phyloP scores from a whole-genome alignment of 2,329 filamentous ascomycete species.

The Camillea tinctor region DNA sequence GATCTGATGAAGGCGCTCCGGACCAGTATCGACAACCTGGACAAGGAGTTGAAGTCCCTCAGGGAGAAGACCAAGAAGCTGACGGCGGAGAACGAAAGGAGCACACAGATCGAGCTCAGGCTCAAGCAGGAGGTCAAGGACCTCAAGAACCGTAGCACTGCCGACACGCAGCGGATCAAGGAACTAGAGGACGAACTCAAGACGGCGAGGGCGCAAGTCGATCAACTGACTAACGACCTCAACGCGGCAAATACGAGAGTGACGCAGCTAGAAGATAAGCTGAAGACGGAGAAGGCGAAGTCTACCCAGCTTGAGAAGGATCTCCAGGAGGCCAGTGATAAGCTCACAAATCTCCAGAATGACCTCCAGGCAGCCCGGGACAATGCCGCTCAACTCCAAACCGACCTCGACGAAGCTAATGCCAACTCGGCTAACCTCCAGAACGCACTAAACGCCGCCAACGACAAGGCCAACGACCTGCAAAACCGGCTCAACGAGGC shows the following conservation, averaged over 20 bases:
- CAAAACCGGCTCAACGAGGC: neutral
- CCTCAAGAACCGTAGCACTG: neutral
- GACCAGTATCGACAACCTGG: neutral
- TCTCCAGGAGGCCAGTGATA: too few relatives aligned
- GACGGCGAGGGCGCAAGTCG: neutral
- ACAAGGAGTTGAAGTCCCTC: neutral
- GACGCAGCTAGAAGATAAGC: too few relatives aligned
- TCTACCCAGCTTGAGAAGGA: too few relatives aligned
- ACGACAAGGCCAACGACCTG: neutral
- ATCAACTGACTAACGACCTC: too few relatives aligned
- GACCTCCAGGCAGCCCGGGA: too few relatives aligned
- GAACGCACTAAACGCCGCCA: neutral
- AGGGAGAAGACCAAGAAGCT: slow-evolving; percentile 1
- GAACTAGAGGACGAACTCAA: neutral
- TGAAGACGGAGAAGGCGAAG: too few relatives aligned
- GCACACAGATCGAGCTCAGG: neutral
- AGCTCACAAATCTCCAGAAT: too few relatives aligned
- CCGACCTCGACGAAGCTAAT: neutral
- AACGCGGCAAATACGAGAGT: too few relatives aligned
- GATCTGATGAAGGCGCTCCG: neutral
- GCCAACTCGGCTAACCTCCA: neutral
- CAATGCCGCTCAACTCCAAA: too few relatives aligned
- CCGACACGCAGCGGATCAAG: neutral
- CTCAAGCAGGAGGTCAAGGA: neutral
- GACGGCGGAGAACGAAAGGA: slow-evolving; percentile 2